Evolutionary conservation across 441 rosid species (phyloP).

Genomic region (Pelargonium australe): DNA sequence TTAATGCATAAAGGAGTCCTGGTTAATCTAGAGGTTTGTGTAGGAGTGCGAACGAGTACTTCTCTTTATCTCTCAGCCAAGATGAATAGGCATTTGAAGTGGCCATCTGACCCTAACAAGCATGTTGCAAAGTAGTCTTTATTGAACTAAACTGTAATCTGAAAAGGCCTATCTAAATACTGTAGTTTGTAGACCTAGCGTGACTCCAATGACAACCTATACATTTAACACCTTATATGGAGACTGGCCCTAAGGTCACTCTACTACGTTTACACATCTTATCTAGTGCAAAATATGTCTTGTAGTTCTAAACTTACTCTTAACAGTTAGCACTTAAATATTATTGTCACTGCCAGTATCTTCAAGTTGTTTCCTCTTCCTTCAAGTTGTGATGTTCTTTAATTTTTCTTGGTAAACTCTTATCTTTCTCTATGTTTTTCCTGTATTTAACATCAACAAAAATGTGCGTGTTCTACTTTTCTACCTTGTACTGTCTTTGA

Average conservation of each 20-base stretch:
- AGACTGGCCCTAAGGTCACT: not conserved
- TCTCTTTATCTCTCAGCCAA: not conserved
- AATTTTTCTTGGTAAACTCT: not conserved
- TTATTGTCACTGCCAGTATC: not conserved
- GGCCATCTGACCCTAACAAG: not conserved
- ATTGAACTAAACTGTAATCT: not conserved
- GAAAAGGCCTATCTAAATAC: not conserved
- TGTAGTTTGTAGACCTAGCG: not conserved
- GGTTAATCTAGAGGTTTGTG: not conserved
- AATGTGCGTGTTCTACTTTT: not conserved
- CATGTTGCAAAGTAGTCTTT: not conserved
- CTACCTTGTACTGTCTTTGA: constrained; percentile 6
- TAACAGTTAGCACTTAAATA: too few relatives aligned
- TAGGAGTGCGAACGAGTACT: not conserved
- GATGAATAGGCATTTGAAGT: not conserved
- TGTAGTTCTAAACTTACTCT: not conserved
- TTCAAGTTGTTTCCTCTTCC: not conserved
- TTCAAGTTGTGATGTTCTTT: not conserved
- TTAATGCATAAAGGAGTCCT: not conserved
- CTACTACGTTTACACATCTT: not conserved
- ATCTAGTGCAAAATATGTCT: not conserved
- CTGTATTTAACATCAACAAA: not conserved
- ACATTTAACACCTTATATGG: not conserved
- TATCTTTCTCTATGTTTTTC: not conserved
- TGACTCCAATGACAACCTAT: not conserved